Base-by-base conservation (phyloP, 2,329 filamentous ascomycete species). In the Colletotrichum ledebouriae region DNA sequence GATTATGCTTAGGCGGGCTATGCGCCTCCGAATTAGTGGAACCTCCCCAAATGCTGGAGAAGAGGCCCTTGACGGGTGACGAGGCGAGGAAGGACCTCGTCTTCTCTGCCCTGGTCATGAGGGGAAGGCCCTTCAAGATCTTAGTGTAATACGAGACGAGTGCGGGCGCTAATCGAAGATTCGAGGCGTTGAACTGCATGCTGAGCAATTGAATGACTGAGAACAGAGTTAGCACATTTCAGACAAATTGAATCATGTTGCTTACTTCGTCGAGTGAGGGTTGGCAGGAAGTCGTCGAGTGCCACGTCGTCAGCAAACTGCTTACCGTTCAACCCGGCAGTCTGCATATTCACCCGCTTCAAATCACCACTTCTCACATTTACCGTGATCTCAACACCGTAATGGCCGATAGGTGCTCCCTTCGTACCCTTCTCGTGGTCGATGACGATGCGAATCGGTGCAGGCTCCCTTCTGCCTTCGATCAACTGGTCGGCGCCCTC, bases 31-130 rank as follows among this genome's bases (percentile, higher is more conserved):
- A 81, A 70, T 82, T 84, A 39, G 84, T 85, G 63, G 85, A 87
- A 25, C 89, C 87, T 39, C 89, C 87, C 73, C 97, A 89, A 61
- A 98, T 88, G 75, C 87, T 97, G 0, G 94, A 97, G 15, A 98
- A 84, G 75, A 97, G 85, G 11, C 68, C 69, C 77, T 98, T 98
- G 55, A 97, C 93, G 0, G 95, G 94, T 1, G 94, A 98, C n/a
- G 91, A 88, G 4, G 90, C 89, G 10, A 95, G 86, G 75, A 93
- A 92, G 0, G 89, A 90, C 62, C 86, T 86, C 11, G 88, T 86
- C 76, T 88, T 92, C 74, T 90, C 88, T 0, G 86, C 84, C 46
- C 90, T 86, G 37, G 88, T 83, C 20, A 87, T 83, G 46, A 92
- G 83, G 53, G 86, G 87, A 25, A 97, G 81, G 4, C 89, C 89